Percentiles rank a stretch among this genome's conserved stretches.
These are phyloP conservation scores for Dryas alaskensis DNA, from an alignment of 306 rosid genomes.

Conservation along the genomic window DNA sequence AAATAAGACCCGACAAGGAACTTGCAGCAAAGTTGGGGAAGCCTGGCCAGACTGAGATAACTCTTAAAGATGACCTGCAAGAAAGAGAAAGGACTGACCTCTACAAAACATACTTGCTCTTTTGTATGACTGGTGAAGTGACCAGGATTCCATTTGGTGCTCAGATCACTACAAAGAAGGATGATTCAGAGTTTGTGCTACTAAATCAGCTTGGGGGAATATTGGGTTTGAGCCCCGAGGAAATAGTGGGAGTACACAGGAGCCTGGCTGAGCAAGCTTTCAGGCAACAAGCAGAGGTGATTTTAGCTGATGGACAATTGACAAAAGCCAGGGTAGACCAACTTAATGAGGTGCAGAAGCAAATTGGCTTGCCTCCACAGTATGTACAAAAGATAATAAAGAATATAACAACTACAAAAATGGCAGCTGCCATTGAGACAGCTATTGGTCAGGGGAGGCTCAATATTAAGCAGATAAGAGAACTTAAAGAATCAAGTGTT, in stretches of 20 bases:
- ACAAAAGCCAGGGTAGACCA: conserved; percentile 85
- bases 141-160: conserved; percentile 76
- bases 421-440: conserved; percentile 91
- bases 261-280: conserved; percentile 89
- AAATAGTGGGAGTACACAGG: conserved; percentile 83
- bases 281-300: conserved; percentile 91
- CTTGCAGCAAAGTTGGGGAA: conserved; percentile 67
- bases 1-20: conserved; percentile 64
- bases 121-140: conserved; percentile 85
- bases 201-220: conserved; percentile 87
- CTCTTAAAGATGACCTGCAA: conserved; percentile 84
- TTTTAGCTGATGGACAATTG: conserved; percentile 95
- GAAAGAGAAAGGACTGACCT: conserved; percentile 84
- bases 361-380: conserved; percentile 82
- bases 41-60: conserved; percentile 91
- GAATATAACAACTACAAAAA: conserved; percentile 88
- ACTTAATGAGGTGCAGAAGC: conserved; percentile 73
- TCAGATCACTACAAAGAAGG: conserved; percentile 74
- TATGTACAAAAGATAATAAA: conserved; percentile 93
- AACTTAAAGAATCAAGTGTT: conserved; percentile 83
- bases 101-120: conserved; percentile 82
- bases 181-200: conserved; percentile 74
- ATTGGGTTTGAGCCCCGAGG: conserved; percentile 71
- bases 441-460: conserved; percentile 92
- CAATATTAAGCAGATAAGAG: conserved; percentile 85